These are phyloP conservation scores for Penicillium sp. DNA, from an alignment of 2,329 filamentous ascomycete species.

Conservation along the genomic window DNA sequence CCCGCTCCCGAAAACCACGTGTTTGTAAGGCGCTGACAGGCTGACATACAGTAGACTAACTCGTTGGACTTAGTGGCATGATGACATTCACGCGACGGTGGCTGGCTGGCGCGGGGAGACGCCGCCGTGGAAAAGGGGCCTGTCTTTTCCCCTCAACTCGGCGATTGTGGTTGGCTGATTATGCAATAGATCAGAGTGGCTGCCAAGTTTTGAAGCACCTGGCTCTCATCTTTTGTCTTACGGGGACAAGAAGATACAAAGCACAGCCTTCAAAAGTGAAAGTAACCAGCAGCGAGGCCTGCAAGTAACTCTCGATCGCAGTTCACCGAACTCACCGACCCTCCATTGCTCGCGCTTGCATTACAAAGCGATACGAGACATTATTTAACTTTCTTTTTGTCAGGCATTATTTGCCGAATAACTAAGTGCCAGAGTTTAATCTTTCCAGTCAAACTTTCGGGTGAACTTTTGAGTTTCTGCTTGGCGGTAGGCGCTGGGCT, in stretches of 20 bases:
- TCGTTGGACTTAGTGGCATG: no score
- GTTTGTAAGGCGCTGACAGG: neutral
- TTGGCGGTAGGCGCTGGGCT: neutral
- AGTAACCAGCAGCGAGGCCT: neutral
- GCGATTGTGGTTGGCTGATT: neutral
- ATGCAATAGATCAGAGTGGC: neutral
- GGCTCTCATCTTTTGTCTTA: no score
- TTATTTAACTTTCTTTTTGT: neutral
- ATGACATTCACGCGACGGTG: neutral
- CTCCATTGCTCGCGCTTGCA: neutral
- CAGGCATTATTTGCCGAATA: neutral
- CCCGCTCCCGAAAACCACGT: conserved; percentile 11
- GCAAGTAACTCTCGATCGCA: neutral
- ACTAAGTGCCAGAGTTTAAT: neutral
- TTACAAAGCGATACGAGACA: neutral
- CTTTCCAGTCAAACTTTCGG: neutral
- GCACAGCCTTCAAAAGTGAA: neutral
- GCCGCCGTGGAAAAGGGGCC: neutral
- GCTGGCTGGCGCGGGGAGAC: neutral
- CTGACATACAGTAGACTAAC: no score
- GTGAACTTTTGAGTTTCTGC: neutral
- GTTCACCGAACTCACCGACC: neutral
- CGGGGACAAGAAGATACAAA: neutral
- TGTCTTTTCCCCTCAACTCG: neutral
- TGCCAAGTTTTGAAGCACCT: no score